Percentiles rank a stretch among this genome's conserved stretches.
phyloP scores from a whole-genome alignment of 257 asterid species.

The Knoxia roxburghii region DNA sequence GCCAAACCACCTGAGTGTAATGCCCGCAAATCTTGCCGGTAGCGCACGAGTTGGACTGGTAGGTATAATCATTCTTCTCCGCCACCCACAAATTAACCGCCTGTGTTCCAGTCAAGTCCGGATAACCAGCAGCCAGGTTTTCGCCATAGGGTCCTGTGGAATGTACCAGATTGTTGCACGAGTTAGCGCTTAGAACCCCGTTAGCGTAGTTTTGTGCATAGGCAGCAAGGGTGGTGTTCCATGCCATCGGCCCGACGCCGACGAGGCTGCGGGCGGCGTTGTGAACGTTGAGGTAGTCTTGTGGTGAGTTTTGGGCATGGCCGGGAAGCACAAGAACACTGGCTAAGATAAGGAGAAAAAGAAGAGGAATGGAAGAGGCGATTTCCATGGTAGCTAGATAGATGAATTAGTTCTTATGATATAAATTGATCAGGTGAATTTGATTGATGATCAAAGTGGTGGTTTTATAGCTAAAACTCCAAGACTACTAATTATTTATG shows the following conservation, averaged over 20 bases:
- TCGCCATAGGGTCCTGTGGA: conserved; percentile 48
- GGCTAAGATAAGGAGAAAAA: background rate
- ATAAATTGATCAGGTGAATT: too few species aligned
- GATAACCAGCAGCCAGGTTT: conserved; percentile 38
- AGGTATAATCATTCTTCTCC: conserved; percentile 34
- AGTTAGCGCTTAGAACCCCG: conserved; percentile 17
- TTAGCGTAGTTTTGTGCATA: conserved; percentile 38
- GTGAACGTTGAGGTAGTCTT: conserved; percentile 30
- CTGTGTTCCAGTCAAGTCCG: conserved; percentile 24
- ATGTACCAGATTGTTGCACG: conserved; percentile 21
- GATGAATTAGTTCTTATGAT: too few species aligned
- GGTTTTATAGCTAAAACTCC: conserved; percentile 6
- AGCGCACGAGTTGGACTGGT: conserved; percentile 18
- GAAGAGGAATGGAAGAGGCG: background rate
- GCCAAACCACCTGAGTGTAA: conserved; percentile 59
- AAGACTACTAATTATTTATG: background rate
- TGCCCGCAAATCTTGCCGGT: conserved; percentile 42
- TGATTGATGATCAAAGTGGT: too few species aligned
- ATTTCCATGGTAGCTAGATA: background rate
- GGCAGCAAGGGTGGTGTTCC: conserved; percentile 31
- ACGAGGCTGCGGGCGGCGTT: conserved; percentile 31
- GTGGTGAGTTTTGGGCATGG: conserved; percentile 15
- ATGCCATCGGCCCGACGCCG: conserved; percentile 32
- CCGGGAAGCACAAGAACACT: background rate
- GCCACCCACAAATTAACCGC: conserved; percentile 35